phyloP scores from a whole-genome alignment of 352 stramenopile species.

The Phytophthora fragariaefolia region DNA sequence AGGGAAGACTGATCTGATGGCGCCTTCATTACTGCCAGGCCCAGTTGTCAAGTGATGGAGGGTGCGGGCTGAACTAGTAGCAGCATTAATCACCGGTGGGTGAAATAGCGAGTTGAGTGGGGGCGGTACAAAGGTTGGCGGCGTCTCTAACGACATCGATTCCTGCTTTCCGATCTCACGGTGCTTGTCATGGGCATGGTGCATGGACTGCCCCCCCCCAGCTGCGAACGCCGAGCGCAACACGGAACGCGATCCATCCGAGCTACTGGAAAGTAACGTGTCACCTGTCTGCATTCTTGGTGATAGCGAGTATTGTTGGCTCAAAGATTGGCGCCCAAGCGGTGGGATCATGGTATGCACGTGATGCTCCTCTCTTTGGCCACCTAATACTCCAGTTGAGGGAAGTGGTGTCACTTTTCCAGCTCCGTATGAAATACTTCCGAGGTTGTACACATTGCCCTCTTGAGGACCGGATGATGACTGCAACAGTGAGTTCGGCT shows the following conservation, averaged over 20 bases:
- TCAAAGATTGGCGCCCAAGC: constrained; percentile 28
- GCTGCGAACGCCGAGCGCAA: constrained; percentile 18
- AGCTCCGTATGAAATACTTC: constrained; percentile 12
- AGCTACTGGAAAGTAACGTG: constrained; percentile 15
- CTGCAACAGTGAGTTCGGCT: constrained; percentile 20
- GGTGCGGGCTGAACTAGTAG: constrained; percentile 14
- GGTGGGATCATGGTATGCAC: constrained; percentile 22
- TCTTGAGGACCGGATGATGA: constrained; percentile 17
- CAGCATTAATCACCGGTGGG: constrained; percentile 14
- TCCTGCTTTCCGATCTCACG: constrained; percentile 19
- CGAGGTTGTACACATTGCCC: constrained; percentile 21
- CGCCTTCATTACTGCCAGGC: constrained; percentile 7
- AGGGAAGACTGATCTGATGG: constrained; percentile 23
- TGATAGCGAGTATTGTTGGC: constrained; percentile 12
- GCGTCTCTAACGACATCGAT: constrained; percentile 13
- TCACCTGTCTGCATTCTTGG: constrained; percentile 7
- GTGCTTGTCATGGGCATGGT: constrained; percentile 25
- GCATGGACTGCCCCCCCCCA: constrained; percentile 19
- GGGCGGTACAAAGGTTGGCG: constrained; percentile 30
- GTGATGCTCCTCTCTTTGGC: constrained; percentile 17
- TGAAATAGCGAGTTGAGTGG: constrained; percentile 30
- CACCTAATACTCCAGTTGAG: constrained; percentile 14
- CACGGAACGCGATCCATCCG: constrained; percentile 7
- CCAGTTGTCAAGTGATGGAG: constrained; percentile 23
- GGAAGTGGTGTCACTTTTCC: constrained; percentile 33